Evolutionary conservation across 148 eudicot species (phyloP), one percentile per base, ranked within the genome.

Genomic region (Chenopodium quinoa): DNA sequence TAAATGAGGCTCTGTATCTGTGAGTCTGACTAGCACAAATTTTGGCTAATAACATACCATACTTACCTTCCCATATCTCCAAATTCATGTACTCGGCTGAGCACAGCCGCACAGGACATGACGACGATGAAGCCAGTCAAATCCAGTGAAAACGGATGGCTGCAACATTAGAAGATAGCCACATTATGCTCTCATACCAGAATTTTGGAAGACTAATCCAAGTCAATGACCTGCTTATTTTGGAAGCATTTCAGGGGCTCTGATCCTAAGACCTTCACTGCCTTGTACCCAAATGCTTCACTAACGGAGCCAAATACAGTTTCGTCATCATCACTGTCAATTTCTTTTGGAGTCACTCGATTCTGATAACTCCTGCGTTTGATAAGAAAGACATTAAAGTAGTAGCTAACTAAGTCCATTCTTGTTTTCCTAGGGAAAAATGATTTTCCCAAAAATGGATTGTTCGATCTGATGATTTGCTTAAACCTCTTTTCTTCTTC

Each of bases 301-400:
- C 93, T 90, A 9, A 93, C 84, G 17, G 91, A 78, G 29, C 93
- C 98, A 71, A 87, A 88, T 67, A 86, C 92, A 1, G 81, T 66
- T 87, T 91, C 93, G n/a, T 95, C 99, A 81, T 93, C 92, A 79
- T 92, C 98, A 73, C 98, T 95, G 65, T 93, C 89, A 19, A 95
- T 83, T 12, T 85, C 83, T 62, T 77, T 88, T 50, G 97, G 94
- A n/a, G 89, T 90, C 82, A 88, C 92, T 4, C 98, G 90, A 66
- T 93, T 95, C 82, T 95, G 99, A 79, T 93, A 92, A 31, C 90
- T 85, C 83, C 97, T 87, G 16, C 92, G 90, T 46, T 81, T 84
- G 75, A 90, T 70, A 13, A 92, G 82, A 80, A 82, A 92, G 63
- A 95, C 98, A 56, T 95, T 91, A 80, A 82, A 91, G 86, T 95